Evolutionary conservation across 2,329 filamentous ascomycete genomes (phyloP).

Genomic region (Talaromyces marneffei): DNA sequence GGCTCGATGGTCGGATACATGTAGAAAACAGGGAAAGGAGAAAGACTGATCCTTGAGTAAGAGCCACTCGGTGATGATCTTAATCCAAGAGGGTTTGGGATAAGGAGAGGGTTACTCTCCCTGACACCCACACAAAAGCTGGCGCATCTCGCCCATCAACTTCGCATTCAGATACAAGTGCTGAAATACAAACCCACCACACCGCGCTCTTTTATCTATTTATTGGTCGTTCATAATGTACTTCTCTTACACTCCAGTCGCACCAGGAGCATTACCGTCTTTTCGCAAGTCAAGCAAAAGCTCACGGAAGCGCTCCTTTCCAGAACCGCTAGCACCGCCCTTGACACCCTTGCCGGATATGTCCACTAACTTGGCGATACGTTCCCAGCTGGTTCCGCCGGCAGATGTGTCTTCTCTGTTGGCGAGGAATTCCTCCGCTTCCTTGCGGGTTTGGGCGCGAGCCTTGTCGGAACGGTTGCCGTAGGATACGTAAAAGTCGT

Average conservation of each 20-base stretch:
- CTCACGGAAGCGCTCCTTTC: slow-evolving; percentile 95
- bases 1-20: slow-evolving; percentile 15
- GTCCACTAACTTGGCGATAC: slow-evolving; percentile 96
- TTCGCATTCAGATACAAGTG: neutral
- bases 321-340: slow-evolving; percentile 81
- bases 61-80: no score
- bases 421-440: slow-evolving; percentile 87
- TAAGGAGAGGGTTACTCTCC: neutral
- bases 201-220: neutral
- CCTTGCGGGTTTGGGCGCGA: slow-evolving; percentile 78
- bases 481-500: slow-evolving; percentile 99
- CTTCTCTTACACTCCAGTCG: slow-evolving; percentile 41
- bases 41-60: neutral
- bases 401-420: slow-evolving; percentile 87
- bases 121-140: neutral
- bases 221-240: neutral
- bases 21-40: neutral
- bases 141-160: neutral
- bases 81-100: neutral
- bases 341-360: slow-evolving; percentile 85
- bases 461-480: slow-evolving; percentile 96
- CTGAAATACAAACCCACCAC: neutral
- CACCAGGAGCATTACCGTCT: slow-evolving; percentile 76
- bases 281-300: slow-evolving; percentile 80
- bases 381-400: slow-evolving; percentile 96